phyloP scores from a whole-genome alignment of 2,329 filamentous ascomycete species.

The Ceratocystis ficicola region DNA sequence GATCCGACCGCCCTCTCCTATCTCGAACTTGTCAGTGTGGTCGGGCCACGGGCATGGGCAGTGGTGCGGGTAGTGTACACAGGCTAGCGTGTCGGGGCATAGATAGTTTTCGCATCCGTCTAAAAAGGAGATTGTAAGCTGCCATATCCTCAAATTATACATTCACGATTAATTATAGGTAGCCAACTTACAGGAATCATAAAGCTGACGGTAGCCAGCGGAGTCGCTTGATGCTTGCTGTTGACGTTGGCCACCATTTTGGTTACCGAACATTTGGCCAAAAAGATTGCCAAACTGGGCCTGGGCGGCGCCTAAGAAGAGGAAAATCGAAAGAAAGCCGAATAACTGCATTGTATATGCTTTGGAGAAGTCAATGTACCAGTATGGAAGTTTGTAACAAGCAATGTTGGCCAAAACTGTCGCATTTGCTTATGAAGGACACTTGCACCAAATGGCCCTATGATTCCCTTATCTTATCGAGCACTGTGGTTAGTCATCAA shows the following conservation, averaged over 20 bases:
- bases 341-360: constrained; percentile 8
- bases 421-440: not conserved
- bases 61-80: constrained; percentile 92
- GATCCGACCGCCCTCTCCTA: constrained; percentile 57
- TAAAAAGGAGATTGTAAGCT: constrained; percentile 27
- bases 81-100: constrained; percentile 85
- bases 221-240: constrained; percentile 81
- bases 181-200: constrained; percentile 48
- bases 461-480: constrained; percentile 20
- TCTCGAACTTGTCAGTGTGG: constrained; percentile 66
- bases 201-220: constrained; percentile 60
- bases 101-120: constrained; percentile 89
- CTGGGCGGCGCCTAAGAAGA: constrained; percentile 30
- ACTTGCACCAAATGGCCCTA: constrained; percentile 9
- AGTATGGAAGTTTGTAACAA: not conserved
- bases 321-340: constrained; percentile 14
- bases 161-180: not conserved
- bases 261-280: constrained; percentile 82
- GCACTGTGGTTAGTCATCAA: constrained; percentile 14
- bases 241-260: constrained; percentile 39
- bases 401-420: constrained; percentile 5
- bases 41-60: constrained; percentile 79
- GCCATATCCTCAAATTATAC: not conserved
- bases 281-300: constrained; percentile 88
- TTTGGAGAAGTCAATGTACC: not conserved